Conservation (phyloP, 768 basidiomycete species). For the Mycena pura region DNA sequence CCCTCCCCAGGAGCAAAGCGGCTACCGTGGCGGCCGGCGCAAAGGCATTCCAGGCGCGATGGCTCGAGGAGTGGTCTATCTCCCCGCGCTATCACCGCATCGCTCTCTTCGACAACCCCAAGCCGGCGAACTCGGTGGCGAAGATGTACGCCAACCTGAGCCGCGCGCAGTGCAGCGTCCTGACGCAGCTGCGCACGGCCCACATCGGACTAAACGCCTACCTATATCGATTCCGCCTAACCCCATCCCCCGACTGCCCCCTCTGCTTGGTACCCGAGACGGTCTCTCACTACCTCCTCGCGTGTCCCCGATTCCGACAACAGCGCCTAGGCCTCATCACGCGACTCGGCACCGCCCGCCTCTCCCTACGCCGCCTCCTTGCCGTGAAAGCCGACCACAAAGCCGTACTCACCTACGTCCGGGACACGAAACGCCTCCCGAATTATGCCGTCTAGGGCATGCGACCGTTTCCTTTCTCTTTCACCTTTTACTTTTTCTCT, state of each 20-base stretch:
- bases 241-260: not conserved
- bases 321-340: not conserved
- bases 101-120: not conserved
- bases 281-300: slow-evolving; percentile 2
- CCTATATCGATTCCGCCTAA: not conserved
- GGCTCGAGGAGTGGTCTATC: not conserved
- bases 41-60: not conserved
- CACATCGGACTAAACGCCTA: not conserved
- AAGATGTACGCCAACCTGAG: not conserved
- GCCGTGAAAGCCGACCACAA: not conserved
- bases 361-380: not conserved
- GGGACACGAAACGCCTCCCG: not conserved
- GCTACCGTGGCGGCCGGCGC: not conserved
- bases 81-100: not conserved
- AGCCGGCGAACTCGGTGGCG: not conserved
- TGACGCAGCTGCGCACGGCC: slow-evolving; percentile 3
- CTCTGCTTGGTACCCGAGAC: not conserved
- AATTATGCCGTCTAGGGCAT: no score
- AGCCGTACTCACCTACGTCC: not conserved
- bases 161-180: not conserved
- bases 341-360: not conserved
- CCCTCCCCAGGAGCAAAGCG: not conserved
- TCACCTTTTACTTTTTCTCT: no score
- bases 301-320: not conserved
- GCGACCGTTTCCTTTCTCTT: no score